phyloP scores from a whole-genome alignment of 768 basidiomycete genomes.

The Asterophora lycoperdoides region DNA sequence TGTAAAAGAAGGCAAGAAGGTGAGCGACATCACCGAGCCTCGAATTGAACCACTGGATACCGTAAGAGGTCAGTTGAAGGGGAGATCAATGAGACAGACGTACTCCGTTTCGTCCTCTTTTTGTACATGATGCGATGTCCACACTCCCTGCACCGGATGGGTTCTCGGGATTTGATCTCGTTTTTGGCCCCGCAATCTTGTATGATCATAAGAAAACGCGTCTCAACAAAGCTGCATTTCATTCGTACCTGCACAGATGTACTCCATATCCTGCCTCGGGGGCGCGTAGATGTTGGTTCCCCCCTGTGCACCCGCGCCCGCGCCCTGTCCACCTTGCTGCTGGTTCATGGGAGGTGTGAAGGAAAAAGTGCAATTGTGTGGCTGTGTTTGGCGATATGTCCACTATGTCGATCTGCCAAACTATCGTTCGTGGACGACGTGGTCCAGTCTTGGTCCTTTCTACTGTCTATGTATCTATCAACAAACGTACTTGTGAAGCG shows the following conservation, averaged over 20 bases:
- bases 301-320: constrained; percentile 18
- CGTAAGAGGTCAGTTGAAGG: neutral
- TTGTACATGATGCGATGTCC: constrained; percentile 99
- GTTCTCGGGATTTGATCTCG: constrained; percentile 85
- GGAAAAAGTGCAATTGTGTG: constrained; percentile 14
- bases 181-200: constrained; percentile 93
- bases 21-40: constrained; percentile 56
- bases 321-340: constrained; percentile 19
- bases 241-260: constrained; percentile 74
- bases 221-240: neutral
- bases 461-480: constrained; percentile 1
- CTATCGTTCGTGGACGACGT: too few relatives aligned
- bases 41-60: constrained; percentile 71
- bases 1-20: neutral
- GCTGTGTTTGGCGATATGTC: constrained; percentile 13
- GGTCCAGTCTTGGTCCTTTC: neutral
- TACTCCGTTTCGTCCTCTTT: constrained; percentile 91
- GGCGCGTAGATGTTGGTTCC: constrained; percentile 28
- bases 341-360: constrained; percentile 21
- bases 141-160: constrained; percentile 93
- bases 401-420: neutral
- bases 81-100: constrained; percentile 27
- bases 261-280: constrained; percentile 71
- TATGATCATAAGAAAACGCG: constrained; percentile 12
- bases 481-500: neutral